A percentile compares a stretch with the other conserved stretches of the same genome.
Conservation (phyloP, 2,329 filamentous ascomycete genomes). For the Cladorrhinum sp. region DNA sequence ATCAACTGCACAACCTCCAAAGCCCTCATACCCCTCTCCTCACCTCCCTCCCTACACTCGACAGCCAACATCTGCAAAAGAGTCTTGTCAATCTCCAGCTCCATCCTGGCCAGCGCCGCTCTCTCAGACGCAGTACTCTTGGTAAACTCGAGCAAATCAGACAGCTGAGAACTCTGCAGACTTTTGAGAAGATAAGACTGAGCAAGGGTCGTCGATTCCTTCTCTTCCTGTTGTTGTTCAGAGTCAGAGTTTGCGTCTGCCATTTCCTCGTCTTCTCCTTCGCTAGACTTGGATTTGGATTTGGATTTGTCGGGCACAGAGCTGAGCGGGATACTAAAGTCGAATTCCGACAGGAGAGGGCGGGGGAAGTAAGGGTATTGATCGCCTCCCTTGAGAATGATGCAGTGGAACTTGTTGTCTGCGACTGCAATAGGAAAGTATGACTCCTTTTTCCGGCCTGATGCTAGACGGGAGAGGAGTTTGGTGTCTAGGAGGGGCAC, state of each 20-base stretch:
- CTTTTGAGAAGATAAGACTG: slow-evolving; percentile 76
- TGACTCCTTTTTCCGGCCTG: slow-evolving; percentile 79
- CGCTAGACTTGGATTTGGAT: slow-evolving; percentile 33
- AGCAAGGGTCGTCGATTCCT: slow-evolving; percentile 65
- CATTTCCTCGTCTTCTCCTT: slow-evolving; percentile 29
- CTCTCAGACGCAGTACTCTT: slow-evolving; percentile 63
- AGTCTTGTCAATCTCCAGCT: slow-evolving; percentile 85
- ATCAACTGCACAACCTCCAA: slow-evolving; percentile 86
- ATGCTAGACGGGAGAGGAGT: slow-evolving; percentile 74
- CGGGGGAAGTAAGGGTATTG: slow-evolving; percentile 90
- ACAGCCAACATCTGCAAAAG: slow-evolving; percentile 82
- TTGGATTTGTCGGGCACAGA: slow-evolving; percentile 43
- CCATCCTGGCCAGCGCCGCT: slow-evolving; percentile 63
- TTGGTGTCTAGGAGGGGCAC: slow-evolving; percentile 89
- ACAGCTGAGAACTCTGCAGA: slow-evolving; percentile 68
- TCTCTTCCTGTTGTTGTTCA: slow-evolving; percentile 33
- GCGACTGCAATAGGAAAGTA: slow-evolving; percentile 97
- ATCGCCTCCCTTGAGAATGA: slow-evolving; percentile 95
- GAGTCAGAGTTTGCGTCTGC: slow-evolving; percentile 33
- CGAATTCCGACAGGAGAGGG: slow-evolving; percentile 87
- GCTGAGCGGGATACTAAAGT: slow-evolving; percentile 79
- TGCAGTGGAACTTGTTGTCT: slow-evolving; percentile 91
- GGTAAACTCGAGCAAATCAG: slow-evolving; percentile 69
- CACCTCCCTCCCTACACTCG: slow-evolving; percentile 84
- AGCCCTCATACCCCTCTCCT: slow-evolving; percentile 91